Evolutionary conservation across 257 asterid species (phyloP).

Genomic region (Penstemon newberryi): DNA sequence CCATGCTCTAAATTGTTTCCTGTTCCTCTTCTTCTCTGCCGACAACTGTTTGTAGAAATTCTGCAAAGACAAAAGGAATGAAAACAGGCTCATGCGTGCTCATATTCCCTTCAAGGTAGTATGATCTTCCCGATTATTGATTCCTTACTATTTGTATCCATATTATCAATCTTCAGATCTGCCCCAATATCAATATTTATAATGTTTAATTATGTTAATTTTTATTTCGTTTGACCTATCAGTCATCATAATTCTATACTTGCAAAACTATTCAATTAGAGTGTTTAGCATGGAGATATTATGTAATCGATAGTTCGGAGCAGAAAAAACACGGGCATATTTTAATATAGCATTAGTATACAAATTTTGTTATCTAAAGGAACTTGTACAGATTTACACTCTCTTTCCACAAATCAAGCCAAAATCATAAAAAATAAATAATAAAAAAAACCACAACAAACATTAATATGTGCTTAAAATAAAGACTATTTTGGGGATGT

Average conservation of each 20-base stretch:
- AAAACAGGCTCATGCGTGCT: background rate
- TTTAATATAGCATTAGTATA: conserved; percentile 14
- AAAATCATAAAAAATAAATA: background rate
- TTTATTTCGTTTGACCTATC: too few relatives aligned
- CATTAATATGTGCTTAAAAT: conserved; percentile 18
- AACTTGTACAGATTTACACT: conserved; percentile 17
- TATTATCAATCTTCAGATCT: too few relatives aligned
- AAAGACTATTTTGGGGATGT: conserved; percentile 48
- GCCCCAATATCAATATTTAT: too few relatives aligned
- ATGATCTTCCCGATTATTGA: background rate
- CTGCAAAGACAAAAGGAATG: background rate
- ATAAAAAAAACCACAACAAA: conserved; percentile 12
- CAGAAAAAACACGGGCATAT: background rate
- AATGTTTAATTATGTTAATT: background rate
- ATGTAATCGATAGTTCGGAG: background rate
- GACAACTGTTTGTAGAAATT: background rate
- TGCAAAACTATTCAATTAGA: too few relatives aligned
- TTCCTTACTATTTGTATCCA: background rate
- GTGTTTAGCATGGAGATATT: background rate
- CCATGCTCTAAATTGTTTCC: background rate
- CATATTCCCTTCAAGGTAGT: too few relatives aligned
- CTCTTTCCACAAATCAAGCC: conserved; percentile 19
- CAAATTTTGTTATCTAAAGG: conserved; percentile 21
- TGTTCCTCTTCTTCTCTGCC: background rate
- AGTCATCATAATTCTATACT: too few relatives aligned